These are phyloP conservation scores for Apiotrichum mycotoxinovorans DNA, from an alignment of 1,284 basidiomycete genomes.

Conservation along the genomic window DNA sequence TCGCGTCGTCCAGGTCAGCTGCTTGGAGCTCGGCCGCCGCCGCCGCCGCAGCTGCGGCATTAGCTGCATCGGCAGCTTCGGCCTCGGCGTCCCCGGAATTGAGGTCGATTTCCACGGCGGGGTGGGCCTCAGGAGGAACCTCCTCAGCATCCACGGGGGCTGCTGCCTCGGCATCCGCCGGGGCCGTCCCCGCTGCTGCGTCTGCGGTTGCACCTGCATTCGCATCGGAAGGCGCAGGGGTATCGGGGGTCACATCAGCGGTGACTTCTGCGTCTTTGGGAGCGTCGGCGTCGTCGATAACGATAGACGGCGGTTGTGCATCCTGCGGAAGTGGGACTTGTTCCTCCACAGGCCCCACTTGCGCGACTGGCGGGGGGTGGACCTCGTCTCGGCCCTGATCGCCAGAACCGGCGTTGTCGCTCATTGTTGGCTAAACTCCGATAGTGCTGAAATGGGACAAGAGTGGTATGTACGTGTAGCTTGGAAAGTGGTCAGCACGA, in stretches of 20 bases:
- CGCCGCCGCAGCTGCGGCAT: not conserved
- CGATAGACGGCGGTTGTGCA: not conserved
- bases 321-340: not conserved
- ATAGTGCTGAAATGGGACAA: conserved; percentile 1
- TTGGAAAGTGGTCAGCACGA: not conserved
- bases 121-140: too few species aligned
- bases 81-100: not conserved
- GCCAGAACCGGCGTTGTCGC: conserved; percentile 33
- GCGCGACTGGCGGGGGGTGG: conserved; percentile 20
- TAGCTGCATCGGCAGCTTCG: not conserved
- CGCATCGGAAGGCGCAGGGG: too few species aligned
- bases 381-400: conserved; percentile 23
- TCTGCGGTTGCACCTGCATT: not conserved
- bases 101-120: too few species aligned
- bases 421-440: conserved; percentile 34
- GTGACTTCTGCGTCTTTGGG: not conserved
- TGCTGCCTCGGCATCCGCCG: too few species aligned
- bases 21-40: conserved; percentile 2
- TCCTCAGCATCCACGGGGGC: too few species aligned
- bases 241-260: not conserved
- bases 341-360: not conserved
- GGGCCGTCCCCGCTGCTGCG: too few species aligned
- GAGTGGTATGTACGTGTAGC: conserved; percentile 21
- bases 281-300: not conserved
- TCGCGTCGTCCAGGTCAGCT: not conserved